phyloP scores from a whole-genome alignment of 1,284 basidiomycete species.

The Neonothopanus nambi region DNA sequence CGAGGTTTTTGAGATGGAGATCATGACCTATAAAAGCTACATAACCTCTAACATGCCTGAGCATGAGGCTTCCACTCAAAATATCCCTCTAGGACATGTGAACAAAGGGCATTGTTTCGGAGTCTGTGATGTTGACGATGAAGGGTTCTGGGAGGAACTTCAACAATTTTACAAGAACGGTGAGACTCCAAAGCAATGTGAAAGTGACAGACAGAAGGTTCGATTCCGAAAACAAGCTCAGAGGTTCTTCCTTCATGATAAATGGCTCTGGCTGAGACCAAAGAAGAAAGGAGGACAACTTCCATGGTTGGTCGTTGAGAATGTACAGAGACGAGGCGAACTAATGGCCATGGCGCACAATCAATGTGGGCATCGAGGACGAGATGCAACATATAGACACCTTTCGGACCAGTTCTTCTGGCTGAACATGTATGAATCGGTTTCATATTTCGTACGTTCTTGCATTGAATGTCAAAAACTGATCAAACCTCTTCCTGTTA shows the following conservation, averaged over 20 bases:
- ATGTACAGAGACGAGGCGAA: conserved; percentile 9
- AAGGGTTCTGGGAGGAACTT: conserved; percentile 17
- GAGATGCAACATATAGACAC: conserved; percentile 26
- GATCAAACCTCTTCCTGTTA: conserved; percentile 16
- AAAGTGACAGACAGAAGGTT: conserved; percentile 5
- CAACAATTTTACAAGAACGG: conserved; percentile 8
- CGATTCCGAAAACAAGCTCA: conserved; percentile 16
- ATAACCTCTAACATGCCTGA: too few species aligned
- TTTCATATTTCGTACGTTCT: conserved; percentile 31
- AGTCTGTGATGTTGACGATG: conserved; percentile 15
- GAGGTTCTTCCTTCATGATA: conserved; percentile 20
- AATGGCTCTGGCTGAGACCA: conserved; percentile 16
- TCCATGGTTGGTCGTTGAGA: conserved; percentile 22
- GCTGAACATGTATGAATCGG: conserved; percentile 32
- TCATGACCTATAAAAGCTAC: too few species aligned
- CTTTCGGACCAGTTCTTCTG: conserved; percentile 29
- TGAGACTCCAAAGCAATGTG: conserved; percentile 9
- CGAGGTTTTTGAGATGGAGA: too few species aligned
- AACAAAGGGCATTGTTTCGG: too few species aligned
- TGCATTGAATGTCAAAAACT: conserved; percentile 23
- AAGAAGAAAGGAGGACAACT: conserved; percentile 9
- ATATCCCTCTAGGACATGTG: too few species aligned
- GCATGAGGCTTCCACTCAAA: too few species aligned
- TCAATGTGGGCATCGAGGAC: conserved; percentile 28
- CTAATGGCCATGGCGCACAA: conserved; percentile 23